Evolutionary conservation across 2,329 filamentous ascomycete genomes (phyloP), one percentile per base, ranked within the genome.

Genomic region (Plenodomus tracheiphilus): DNA sequence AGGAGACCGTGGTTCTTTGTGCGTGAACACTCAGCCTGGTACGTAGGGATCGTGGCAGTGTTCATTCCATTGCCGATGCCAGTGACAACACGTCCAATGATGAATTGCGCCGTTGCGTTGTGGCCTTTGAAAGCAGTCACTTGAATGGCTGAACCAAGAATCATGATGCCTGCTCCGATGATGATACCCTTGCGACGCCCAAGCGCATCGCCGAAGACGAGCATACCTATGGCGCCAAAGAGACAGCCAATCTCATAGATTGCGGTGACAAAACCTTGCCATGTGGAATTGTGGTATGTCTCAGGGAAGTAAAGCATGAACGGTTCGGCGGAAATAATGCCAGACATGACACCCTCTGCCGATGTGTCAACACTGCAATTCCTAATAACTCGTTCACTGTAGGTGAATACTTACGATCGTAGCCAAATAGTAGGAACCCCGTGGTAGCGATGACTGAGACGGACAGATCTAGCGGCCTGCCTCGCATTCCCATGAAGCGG

Each of bases 1-100:
- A 85, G 69, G 28, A 84, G 76, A 55, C 83, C 83, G 55, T 83
- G 78, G 66, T 84, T 84, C 58, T 77, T 79, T 0, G 81, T 78
- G 47, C 72, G 75, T 3, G 78, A 78, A 39, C 78, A 81, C 57
- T 81, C 79, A 6, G 78, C 77, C 67, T 81, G 79, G 57, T 80
- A 82, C 5, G 77, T 79, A 2, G 79, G 79, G 25, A 81, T 80
- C 0, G 79, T 81, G 0, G 75, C 76, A 3, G 79, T 81, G 65
- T 82, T 82, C 69, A 82, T 80, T 17, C 80, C 80, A 51, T 81
- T 82, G 5, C 79, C 80, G 17, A 82, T 64, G 44, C 80, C 80
- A 7, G 80, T 81, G 41, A 82, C 73, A 3, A 75, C 73, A 41
- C 80, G 74, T 9, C 80, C 80, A 44, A 81, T 64, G 51, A 81